Conservation (phyloP, 2,329 filamentous ascomycete genomes). For the Teratosphaeria destructans region DNA sequence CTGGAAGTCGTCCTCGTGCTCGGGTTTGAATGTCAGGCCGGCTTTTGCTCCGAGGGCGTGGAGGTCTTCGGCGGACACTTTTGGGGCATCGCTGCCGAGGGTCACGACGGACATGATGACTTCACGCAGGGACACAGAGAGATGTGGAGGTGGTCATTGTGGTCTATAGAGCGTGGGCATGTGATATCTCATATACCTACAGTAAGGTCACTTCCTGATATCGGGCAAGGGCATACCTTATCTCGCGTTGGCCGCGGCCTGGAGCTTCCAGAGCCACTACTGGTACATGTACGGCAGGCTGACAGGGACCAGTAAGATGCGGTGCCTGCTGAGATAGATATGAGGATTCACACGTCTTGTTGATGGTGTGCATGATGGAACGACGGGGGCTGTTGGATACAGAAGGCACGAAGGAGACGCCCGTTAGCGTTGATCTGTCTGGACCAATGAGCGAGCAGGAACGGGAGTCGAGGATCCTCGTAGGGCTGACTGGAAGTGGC, state of each 20-base stretch:
- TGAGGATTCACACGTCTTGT: background rate
- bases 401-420: background rate
- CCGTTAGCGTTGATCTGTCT: background rate
- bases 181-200: background rate
- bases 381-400: background rate
- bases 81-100: conserved; percentile 3
- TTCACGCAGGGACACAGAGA: background rate
- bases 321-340: background rate
- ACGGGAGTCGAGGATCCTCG: too few relatives aligned
- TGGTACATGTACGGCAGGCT: background rate
- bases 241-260: background rate
- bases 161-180: background rate
- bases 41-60: conserved; percentile 3
- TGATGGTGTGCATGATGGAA: background rate
- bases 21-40: conserved; percentile 4
- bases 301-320: background rate
- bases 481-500: background rate
- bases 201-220: background rate
- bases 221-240: background rate
- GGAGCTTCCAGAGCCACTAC: background rate
- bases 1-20: conserved; percentile 9
- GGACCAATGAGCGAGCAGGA: background rate
- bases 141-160: background rate
- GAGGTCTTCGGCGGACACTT: conserved; percentile 4
- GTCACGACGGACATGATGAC: conserved; percentile 4